Conservation (phyloP, 1,139 yeast genomes). For the Geotrichum klebahnii region DNA sequence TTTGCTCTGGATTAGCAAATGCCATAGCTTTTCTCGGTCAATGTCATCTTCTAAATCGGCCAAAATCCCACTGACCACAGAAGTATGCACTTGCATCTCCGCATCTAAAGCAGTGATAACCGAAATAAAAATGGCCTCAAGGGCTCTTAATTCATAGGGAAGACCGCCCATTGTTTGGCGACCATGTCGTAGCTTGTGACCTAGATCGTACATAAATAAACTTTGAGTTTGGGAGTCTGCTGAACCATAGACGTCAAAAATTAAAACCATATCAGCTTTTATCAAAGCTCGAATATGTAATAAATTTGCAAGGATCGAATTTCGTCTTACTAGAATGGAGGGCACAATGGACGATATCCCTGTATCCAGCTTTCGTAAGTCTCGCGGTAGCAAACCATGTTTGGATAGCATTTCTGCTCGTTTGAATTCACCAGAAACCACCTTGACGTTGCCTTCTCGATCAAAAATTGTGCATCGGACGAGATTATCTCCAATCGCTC, state of each 20-base stretch:
- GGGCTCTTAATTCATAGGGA: constrained; percentile 78
- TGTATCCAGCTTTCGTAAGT: constrained; percentile 80
- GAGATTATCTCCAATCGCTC: constrained; percentile 38
- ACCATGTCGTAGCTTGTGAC: constrained; percentile 60
- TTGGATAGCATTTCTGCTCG: constrained; percentile 70
- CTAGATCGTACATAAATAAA: constrained; percentile 80
- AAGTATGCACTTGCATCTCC: constrained; percentile 72
- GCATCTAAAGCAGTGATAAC: constrained; percentile 80
- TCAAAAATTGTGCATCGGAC: constrained; percentile 76
- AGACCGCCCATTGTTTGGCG: constrained; percentile 36
- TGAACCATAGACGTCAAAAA: constrained; percentile 69
- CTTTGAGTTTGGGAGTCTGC: constrained; percentile 64
- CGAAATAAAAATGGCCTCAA: constrained; percentile 81
- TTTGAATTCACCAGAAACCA: constrained; percentile 72
- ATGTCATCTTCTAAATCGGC: constrained; percentile 81
- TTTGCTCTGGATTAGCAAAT: constrained; percentile 75
- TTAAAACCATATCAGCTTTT: constrained; percentile 71
- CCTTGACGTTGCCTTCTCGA: constrained; percentile 62
- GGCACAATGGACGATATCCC: constrained; percentile 88
- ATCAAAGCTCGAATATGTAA: constrained; percentile 84
- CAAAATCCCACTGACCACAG: constrained; percentile 70
- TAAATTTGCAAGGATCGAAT: constrained; percentile 73
- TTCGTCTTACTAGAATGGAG: constrained; percentile 70
- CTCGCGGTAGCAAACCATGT: constrained; percentile 76
- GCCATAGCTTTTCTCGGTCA: constrained; percentile 75